These are phyloP conservation scores for Trematosphaeria pertusa DNA, from an alignment of 2,329 filamentous ascomycete genomes.

Conservation along the genomic window DNA sequence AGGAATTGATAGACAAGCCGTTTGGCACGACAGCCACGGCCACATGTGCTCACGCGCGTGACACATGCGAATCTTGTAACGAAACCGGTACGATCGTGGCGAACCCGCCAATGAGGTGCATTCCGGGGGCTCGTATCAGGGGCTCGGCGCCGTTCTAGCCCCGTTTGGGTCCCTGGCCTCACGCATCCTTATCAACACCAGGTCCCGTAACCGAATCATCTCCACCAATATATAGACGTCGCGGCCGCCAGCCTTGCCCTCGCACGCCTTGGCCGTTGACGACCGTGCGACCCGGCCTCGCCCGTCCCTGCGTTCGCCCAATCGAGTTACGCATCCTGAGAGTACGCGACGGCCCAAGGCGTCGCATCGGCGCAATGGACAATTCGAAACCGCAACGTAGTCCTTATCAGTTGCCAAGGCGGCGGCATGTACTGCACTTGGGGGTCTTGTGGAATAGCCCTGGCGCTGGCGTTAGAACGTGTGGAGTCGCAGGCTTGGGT, in stretches of 20 bases:
- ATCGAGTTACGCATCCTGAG: slow-evolving; percentile 1
- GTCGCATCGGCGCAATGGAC: no score
- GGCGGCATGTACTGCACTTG: slow-evolving; percentile 19
- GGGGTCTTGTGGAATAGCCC: slow-evolving; percentile 27
- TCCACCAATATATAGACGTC: slow-evolving; percentile 5
- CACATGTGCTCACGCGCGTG: slow-evolving; percentile 9
- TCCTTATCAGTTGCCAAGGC: slow-evolving; percentile 45
- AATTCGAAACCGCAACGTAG: slow-evolving; percentile 7
- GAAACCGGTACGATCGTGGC: slow-evolving; percentile 14
- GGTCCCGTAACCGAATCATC: slow-evolving; percentile 11
- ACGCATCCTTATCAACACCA: slow-evolving; percentile 25
- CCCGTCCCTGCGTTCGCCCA: slow-evolving; percentile 4
- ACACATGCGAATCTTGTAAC: slow-evolving; percentile 33
- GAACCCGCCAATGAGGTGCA: slow-evolving; percentile 20
- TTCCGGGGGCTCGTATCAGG: slow-evolving; percentile 26
- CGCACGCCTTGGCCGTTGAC: slow-evolving; percentile 12
- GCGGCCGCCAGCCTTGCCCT: background rate
- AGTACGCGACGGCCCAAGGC: background rate
- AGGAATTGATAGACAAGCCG: slow-evolving; percentile 20
- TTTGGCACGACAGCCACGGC: slow-evolving; percentile 15
- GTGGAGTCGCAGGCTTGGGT: slow-evolving; percentile 20
- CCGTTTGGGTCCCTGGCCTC: slow-evolving; percentile 2
- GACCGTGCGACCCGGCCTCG: slow-evolving; percentile 9
- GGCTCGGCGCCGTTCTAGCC: slow-evolving; percentile 6
- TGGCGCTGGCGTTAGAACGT: slow-evolving; percentile 15